Evolutionary conservation across 73 alveolate species (phyloP).

Genomic region (Paramecium tetraurelia): DNA sequence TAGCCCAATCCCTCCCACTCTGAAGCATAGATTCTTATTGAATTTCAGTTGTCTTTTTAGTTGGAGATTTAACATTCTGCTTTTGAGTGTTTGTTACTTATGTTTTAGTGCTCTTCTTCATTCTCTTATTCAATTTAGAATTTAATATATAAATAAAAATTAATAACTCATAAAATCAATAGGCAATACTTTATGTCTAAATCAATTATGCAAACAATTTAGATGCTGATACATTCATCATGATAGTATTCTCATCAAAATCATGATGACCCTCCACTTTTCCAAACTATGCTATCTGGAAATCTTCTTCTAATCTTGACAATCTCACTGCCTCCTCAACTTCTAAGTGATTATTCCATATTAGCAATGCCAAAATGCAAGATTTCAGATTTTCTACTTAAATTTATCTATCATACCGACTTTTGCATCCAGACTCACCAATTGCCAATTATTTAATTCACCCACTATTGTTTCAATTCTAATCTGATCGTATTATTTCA

Average conservation of each 20-base stretch:
- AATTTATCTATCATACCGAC: not conserved
- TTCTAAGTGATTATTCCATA: not conserved
- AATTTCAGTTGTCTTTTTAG: not conserved
- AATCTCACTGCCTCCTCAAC: conserved; percentile 42
- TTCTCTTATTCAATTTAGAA: not conserved
- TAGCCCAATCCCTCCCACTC: not conserved
- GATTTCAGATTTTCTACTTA: conserved; percentile 53
- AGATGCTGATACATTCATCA: conserved; percentile 43
- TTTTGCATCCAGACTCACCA: conserved; percentile 38
- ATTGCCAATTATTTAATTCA: conserved; percentile 49
- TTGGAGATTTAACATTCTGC: not conserved
- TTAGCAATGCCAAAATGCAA: conserved; percentile 9
- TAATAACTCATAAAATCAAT: not conserved
- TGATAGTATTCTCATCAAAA: conserved; percentile 50
- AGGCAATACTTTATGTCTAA: not conserved
- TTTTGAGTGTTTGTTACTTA: not conserved
- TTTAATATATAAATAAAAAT: not conserved
- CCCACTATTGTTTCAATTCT: not conserved
- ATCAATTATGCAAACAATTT: conserved; percentile 49
- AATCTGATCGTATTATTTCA: not conserved
- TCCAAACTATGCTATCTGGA: conserved; percentile 47
- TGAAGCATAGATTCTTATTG: not conserved
- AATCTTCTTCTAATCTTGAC: conserved; percentile 60
- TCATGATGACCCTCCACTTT: conserved; percentile 64
- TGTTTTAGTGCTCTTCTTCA: not conserved